Evolutionary conservation across 2,329 filamentous ascomycete species (phyloP).

Genomic region (Xylaria sp.): DNA sequence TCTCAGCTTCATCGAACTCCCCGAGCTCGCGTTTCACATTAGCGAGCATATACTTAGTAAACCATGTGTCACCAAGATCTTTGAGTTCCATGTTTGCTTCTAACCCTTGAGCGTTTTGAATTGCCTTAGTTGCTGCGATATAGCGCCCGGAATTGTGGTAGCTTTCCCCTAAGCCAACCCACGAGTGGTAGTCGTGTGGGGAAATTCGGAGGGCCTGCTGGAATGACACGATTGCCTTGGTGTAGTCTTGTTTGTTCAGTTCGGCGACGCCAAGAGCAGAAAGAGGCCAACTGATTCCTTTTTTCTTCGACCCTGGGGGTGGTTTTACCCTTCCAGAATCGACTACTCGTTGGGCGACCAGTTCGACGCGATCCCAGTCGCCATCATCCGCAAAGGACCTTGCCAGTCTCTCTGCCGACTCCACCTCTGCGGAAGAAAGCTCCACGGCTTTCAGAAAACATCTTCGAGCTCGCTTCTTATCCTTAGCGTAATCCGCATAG

Average conservation of each 20-base stretch:
- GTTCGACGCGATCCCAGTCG: slow-evolving; percentile 97
- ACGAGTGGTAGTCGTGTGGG: slow-evolving; percentile 91
- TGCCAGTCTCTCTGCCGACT: slow-evolving; percentile 88
- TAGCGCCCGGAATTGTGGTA: slow-evolving; percentile 95
- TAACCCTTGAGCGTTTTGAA: slow-evolving; percentile 83
- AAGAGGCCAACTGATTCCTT: slow-evolving; percentile 95
- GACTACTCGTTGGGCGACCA: slow-evolving; percentile 88
- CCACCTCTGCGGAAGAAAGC: slow-evolving; percentile 84
- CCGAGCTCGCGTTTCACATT: slow-evolving; percentile 94
- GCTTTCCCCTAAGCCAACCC: slow-evolving; percentile 96
- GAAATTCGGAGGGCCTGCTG: slow-evolving; percentile 86
- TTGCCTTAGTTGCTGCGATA: slow-evolving; percentile 92
- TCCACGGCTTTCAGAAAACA: slow-evolving; percentile 98
- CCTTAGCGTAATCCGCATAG: slow-evolving; percentile 90
- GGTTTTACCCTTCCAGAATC: slow-evolving; percentile 94
- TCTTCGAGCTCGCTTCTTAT: slow-evolving; percentile 85
- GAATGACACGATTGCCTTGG: slow-evolving; percentile 90
- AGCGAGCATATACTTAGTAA: slow-evolving; percentile 94
- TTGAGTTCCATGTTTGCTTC: slow-evolving; percentile 69
- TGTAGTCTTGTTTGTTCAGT: slow-evolving; percentile 91
- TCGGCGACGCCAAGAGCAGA: slow-evolving; percentile 93
- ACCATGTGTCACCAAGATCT: slow-evolving; percentile 81
- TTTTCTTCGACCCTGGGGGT: slow-evolving; percentile 90
- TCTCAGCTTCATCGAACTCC: slow-evolving; percentile 86
- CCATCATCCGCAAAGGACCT: slow-evolving; percentile 86